Evolutionary conservation across 1,284 basidiomycete genomes (phyloP).

Genomic region (Boletus sp.): DNA sequence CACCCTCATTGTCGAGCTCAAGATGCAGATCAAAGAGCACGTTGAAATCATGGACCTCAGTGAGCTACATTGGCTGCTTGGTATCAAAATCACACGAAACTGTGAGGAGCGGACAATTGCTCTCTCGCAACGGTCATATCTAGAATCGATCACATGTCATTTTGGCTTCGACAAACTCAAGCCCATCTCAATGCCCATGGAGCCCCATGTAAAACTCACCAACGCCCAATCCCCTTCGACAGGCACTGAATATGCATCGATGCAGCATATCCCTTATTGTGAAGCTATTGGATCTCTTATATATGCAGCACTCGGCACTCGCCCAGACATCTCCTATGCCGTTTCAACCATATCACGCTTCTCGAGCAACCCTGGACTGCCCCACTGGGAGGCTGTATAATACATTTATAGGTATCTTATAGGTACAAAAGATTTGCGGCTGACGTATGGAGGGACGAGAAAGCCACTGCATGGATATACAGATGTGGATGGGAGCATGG

Average conservation of each 20-base stretch:
- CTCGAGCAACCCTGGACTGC: neutral
- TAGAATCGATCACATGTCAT: neutral
- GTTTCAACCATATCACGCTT: neutral
- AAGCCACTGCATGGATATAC: neutral
- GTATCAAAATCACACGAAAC: neutral
- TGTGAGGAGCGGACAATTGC: neutral
- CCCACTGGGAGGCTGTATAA: neutral
- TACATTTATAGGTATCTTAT: neutral
- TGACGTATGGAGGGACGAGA: neutral
- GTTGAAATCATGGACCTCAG: neutral
- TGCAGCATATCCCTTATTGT: neutral
- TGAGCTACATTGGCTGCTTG: neutral
- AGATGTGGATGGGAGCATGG: neutral
- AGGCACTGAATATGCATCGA: neutral
- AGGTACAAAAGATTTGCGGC: neutral
- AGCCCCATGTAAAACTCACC: neutral
- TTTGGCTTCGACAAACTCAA: neutral
- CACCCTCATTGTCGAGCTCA: neutral
- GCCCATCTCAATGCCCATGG: neutral
- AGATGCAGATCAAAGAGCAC: neutral
- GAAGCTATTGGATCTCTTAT: no score
- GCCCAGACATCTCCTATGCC: neutral
- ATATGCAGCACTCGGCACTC: neutral
- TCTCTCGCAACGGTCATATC: neutral
- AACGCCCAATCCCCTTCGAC: no score